Evolutionary conservation across 139 green algal species (phyloP).

Genomic region (Micractinium sp.): DNA sequence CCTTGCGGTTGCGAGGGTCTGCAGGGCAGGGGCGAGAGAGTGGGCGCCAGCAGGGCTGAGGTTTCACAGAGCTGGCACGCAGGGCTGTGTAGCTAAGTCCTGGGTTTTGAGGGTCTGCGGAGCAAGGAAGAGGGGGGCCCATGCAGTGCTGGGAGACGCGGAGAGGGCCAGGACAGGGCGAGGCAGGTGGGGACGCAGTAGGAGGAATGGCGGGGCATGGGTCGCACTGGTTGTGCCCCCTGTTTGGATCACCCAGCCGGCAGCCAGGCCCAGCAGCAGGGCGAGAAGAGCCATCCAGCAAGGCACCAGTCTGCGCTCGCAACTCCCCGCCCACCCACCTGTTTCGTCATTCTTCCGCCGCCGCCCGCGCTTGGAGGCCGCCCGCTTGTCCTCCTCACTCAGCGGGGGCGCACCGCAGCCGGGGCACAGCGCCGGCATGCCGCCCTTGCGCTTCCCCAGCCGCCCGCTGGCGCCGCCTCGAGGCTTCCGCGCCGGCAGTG

Average conservation of each 20-base stretch:
- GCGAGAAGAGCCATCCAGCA: not conserved
- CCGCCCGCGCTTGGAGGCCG: conserved; percentile 11
- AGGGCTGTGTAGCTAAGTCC: no score
- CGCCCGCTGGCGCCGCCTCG: not conserved
- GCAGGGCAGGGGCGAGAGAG: not conserved
- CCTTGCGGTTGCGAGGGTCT: conserved; percentile 35
- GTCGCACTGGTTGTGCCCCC: no score
- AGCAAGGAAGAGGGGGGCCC: no score
- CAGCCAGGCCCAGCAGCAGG: no score
- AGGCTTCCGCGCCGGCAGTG: not conserved
- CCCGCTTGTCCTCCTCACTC: conserved; percentile 26
- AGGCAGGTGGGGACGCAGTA: no score
- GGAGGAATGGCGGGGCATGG: no score
- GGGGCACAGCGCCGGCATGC: conserved; percentile 29
- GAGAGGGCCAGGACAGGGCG: no score
- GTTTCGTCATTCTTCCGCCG: conserved; percentile 20
- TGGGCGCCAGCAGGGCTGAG: no score
- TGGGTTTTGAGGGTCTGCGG: no score
- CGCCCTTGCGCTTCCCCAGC: conserved; percentile 12
- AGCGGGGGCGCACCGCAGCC: conserved; percentile 12
- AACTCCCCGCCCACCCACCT: not conserved
- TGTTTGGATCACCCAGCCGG: no score
- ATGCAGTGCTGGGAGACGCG: no score
- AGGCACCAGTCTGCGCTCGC: not conserved
- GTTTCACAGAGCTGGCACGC: no score